phyloP scores from a whole-genome alignment of 2,329 filamentous ascomycete species.

The Colletotrichum gloeosporioides region DNA sequence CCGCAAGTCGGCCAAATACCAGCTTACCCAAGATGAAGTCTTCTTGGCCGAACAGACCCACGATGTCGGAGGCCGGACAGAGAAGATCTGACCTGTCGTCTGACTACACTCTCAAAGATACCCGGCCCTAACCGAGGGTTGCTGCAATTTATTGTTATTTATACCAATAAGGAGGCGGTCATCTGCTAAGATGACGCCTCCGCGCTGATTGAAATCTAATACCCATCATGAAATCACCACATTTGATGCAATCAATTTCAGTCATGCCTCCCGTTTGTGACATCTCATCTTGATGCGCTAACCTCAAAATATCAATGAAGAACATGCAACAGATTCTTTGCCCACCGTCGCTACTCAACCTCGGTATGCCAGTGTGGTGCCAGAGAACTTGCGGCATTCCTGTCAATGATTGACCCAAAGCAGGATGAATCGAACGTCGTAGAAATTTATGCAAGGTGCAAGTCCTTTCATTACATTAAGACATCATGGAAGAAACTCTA shows the following conservation, averaged over 20 bases:
- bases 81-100: background rate
- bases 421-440: background rate
- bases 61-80: background rate
- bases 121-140: background rate
- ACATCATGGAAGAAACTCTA: background rate
- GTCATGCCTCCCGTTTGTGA: no score
- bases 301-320: background rate
- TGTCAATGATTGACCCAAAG: background rate
- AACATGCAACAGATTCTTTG: background rate
- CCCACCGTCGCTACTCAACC: background rate
- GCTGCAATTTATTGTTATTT: background rate
- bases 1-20: conserved; percentile 41
- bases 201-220: background rate
- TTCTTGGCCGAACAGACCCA: conserved; percentile 19
- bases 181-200: background rate
- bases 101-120: background rate
- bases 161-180: background rate
- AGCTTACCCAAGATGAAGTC: conserved; percentile 39
- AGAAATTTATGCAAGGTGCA: background rate
- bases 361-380: background rate
- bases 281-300: background rate
- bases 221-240: background rate
- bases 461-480: background rate
- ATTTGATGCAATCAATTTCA: background rate
- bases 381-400: background rate